Base-by-base conservation (phyloP, 192 early-diverging fungal species). In the Spizellomyces punctatus region DNA sequence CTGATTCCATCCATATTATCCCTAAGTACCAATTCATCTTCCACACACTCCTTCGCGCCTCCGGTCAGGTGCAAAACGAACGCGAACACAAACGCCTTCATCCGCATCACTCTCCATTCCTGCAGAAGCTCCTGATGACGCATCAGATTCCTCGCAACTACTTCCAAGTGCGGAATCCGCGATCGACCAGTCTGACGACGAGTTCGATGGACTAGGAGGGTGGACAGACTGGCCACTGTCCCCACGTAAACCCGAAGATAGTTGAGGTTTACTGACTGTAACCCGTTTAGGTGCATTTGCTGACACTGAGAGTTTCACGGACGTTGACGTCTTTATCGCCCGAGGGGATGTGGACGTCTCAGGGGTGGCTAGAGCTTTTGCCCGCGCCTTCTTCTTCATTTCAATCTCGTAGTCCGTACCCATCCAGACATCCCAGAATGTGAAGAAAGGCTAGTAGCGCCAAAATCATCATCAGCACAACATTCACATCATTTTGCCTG, bases 391-490 rank as follows among this genome's bases (percentile, higher is more conserved):
- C 27, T 69, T 79, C 14, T 48, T 52, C 78, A 83, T 81, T 6
- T 63, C 82, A 43, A 58, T 43, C 14, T 78, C 76, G 61, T 77
- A 83, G 58, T 83, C 82, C 14, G 91, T 93, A 14, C 91, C 92
- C 71, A 92, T 78, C 49, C 88, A 64, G 22, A 86, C 80, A 73
- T 93, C 92, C 92, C 92, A 93, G 52, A 87, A 84, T 6, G 88
- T 93, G 73, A 91, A 92, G 77, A 90, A 93, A 8, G 91, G 91
- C 81, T 93, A 83, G 8, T 80, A 22, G 5, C n/a, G 7, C 6
- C n/a, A 7, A 5, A 22, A 22, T 56, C 54, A 56, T 56, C n/a
- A 7, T 56, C 54, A 56, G 54, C 27, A 36, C 27, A 36, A 36
- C 27, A 36, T 36, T 36, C 27, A 3, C 27, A 36, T 36, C 27